A percentile compares a stretch with the other conserved stretches of the same genome.
phyloP scores from a whole-genome alignment of 73 alveolate species.

The Strombidium stylifer region DNA sequence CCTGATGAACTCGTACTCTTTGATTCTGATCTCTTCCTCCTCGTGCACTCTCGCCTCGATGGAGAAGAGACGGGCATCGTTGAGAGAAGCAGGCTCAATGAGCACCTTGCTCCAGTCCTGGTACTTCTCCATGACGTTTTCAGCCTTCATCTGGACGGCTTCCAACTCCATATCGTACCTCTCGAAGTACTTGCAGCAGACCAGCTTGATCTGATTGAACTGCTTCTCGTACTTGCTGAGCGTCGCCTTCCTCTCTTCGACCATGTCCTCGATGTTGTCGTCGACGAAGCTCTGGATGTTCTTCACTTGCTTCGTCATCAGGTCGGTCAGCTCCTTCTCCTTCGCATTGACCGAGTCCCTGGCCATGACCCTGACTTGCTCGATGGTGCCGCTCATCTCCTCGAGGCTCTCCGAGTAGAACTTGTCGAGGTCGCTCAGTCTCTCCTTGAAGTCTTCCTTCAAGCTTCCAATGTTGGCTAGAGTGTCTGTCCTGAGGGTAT shows the following conservation, averaged over 20 bases:
- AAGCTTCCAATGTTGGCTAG: too few species aligned
- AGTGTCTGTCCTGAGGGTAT: too few species aligned
- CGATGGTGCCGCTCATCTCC: background rate
- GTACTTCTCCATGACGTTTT: conserved; percentile 29
- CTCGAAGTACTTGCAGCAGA: conserved; percentile 38
- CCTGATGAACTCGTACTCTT: conserved; percentile 40
- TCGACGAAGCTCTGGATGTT: background rate
- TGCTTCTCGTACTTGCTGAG: background rate
- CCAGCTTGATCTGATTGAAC: conserved; percentile 14
- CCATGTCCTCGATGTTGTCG: conserved; percentile 10
- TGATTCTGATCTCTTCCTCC: conserved; percentile 54
- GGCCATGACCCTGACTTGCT: too few species aligned
- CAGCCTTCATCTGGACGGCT: conserved; percentile 5
- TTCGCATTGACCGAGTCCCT: conserved; percentile 2
- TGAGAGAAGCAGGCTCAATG: conserved; percentile 51
- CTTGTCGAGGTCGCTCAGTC: too few species aligned
- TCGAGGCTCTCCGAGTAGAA: background rate
- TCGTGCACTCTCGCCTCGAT: conserved; percentile 52
- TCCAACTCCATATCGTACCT: conserved; percentile 41
- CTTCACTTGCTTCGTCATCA: background rate
- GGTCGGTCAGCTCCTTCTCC: background rate
- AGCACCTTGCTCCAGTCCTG: conserved; percentile 49
- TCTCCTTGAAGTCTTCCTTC: too few species aligned
- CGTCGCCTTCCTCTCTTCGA: background rate
- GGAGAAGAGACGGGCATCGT: conserved; percentile 56